Base-by-base conservation (phyloP, 352 stramenopile species). In the Phytophthora nicotianae region DNA sequence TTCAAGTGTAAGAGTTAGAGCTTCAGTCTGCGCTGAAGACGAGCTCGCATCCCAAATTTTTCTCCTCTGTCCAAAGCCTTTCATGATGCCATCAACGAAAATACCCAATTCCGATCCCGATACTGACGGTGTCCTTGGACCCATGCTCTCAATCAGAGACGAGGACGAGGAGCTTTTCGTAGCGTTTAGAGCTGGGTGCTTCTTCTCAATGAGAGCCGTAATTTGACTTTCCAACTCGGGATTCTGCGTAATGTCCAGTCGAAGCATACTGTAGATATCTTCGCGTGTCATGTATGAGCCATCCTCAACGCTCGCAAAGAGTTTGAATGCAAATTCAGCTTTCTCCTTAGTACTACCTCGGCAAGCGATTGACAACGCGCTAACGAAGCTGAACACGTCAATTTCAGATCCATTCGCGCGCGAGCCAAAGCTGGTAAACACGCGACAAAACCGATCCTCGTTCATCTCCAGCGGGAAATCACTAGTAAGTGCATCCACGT, bases 401-500 rank as follows among this genome's bases (percentile, higher is more conserved):
- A 96, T 92, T 47, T 94, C 86, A 9, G 70, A 60, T 11, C 86
- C 86, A 50, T 91, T 93, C 1, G 88, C 88, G 6, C 88, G 83
- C 20, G 79, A 79, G 0, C 88, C 88, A 72, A 95, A 95, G 56
- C 72, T 91, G 3, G 79, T 68, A 58, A 96, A 96, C 16, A 95
- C 82, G 3, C 79, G 83, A 21, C 66, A 64, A 35, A 96, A 91
- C 3, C 84, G 79, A 45, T 91, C 81, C 16, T 94, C 86, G 7
- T 84, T 88, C 81, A 96, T 94, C 45, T 96, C 86, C 17, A 96
- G 56, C 14, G 83, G 84, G 26, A 96, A 96, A 41, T 95, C 86
- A 42, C 72, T 88, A 4, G 62, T 74, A n/a, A 96, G 65, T 2
- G 83, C 79, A 24, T 94, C 86, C 45, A 96, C n/a, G 54, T 94